Evolutionary conservation across 306 rosid genomes (phyloP).

Genomic region (Cercis canadensis): DNA sequence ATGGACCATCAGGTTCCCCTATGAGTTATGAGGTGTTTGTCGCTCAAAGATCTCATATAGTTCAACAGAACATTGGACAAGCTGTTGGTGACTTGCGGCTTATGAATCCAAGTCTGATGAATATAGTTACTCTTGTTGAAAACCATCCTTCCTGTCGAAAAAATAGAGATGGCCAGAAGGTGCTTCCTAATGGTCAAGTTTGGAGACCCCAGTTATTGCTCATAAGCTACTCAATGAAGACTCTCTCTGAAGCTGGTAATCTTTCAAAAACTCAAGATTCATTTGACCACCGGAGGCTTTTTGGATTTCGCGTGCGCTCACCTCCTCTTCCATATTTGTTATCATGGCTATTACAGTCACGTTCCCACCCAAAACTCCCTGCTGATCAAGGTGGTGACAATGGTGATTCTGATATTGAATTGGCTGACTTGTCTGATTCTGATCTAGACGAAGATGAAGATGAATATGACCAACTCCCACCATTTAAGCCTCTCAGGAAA

Average conservation of each 20-base stretch:
- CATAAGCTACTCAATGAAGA: constrained; percentile 86
- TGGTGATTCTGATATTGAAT: constrained; percentile 91
- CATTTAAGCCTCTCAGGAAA: constrained; percentile 92
- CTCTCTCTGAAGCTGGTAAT: constrained; percentile 74
- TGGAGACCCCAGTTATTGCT: constrained; percentile 93
- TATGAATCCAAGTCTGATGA: constrained; percentile 84
- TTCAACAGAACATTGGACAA: constrained; percentile 94
- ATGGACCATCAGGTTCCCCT: constrained; percentile 92
- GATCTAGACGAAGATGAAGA: constrained; percentile 90
- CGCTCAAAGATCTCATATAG: constrained; percentile 90
- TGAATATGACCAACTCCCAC: constrained; percentile 94
- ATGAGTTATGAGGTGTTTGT: constrained; percentile 90
- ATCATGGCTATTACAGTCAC: constrained; percentile 91
- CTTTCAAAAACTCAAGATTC: constrained; percentile 78
- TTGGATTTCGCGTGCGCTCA: constrained; percentile 86
- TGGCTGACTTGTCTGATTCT: constrained; percentile 88
- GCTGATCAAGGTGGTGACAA: constrained; percentile 89
- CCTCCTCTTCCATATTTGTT: constrained; percentile 94
- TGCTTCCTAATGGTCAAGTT: constrained; percentile 93
- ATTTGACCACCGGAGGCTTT: constrained; percentile 78
- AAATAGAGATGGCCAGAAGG: constrained; percentile 92
- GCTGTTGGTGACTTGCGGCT: constrained; percentile 92
- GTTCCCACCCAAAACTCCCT: constrained; percentile 86
- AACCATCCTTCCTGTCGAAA: constrained; percentile 96
- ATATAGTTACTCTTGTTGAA: constrained; percentile 89